Evolutionary conservation across 371 early-diverging fungal species (phyloP).

Genomic region (Syncephalastrum sp.): DNA sequence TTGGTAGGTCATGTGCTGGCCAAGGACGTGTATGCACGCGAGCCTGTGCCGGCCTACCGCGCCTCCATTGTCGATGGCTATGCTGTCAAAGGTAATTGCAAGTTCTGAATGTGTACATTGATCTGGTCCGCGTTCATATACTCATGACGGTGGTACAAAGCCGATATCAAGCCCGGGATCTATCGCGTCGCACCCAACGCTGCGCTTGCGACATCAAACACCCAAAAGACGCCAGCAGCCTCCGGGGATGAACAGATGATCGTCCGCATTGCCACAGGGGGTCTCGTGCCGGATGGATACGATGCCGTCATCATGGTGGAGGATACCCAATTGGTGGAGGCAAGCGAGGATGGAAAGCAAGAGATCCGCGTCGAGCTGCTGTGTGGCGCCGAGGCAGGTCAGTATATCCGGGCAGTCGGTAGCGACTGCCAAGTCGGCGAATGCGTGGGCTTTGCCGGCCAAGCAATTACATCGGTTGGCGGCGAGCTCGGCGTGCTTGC

Average conservation of each 20-base stretch:
- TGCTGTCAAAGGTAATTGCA: constrained; percentile 70
- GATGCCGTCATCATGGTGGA: constrained; percentile 94
- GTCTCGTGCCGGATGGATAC: constrained; percentile 77
- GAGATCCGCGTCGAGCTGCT: constrained; percentile 66
- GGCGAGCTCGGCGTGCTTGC: constrained; percentile 83
- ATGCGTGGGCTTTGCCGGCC: constrained; percentile 56
- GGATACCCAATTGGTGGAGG: constrained; percentile 69
- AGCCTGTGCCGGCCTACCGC: constrained; percentile 82
- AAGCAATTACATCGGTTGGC: constrained; percentile 64
- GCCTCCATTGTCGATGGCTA: constrained; percentile 94
- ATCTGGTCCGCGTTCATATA: too few species aligned
- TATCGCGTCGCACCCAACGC: too few species aligned
- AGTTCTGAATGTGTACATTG: not conserved
- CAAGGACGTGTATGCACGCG: constrained; percentile 68
- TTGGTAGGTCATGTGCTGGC: constrained; percentile 72
- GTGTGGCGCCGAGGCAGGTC: constrained; percentile 31
- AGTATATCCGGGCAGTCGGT: constrained; percentile 82
- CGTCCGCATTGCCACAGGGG: constrained; percentile 87
- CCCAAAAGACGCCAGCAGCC: not conserved
- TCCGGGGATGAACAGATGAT: constrained; percentile 49
- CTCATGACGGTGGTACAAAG: too few species aligned
- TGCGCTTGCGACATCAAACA: too few species aligned
- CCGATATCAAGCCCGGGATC: too few species aligned
- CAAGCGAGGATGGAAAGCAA: constrained; percentile 54
- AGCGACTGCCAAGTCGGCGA: constrained; percentile 68